Evolutionary conservation across 768 basidiomycete genomes (phyloP).

Genomic region (Harrya chromipes): DNA sequence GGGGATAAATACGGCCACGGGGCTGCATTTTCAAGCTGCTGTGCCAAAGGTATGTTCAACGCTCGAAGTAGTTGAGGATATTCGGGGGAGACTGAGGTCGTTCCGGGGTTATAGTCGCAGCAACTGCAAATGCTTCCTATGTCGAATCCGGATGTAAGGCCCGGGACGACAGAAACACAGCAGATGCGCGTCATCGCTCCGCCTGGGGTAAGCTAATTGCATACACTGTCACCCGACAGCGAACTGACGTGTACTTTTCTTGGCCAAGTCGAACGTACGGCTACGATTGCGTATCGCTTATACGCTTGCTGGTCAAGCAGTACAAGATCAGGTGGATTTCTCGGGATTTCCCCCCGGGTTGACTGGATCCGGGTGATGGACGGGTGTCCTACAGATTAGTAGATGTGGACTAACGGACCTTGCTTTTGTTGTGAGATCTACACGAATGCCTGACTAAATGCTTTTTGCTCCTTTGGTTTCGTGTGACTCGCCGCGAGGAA

Average conservation of each 20-base stretch:
- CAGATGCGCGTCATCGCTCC: slow-evolving; percentile 93
- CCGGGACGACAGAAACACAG: slow-evolving; percentile 86
- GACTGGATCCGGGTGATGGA: slow-evolving; percentile 43
- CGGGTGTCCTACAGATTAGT: slow-evolving; percentile 7
- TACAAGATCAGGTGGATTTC: slow-evolving; percentile 96
- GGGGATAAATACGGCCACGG: slow-evolving; percentile 49
- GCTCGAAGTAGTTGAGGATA: background rate
- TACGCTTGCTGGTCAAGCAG: slow-evolving; percentile 57
- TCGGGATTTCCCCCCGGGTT: slow-evolving; percentile 79
- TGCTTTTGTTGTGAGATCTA: slow-evolving; percentile 23
- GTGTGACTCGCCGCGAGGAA: background rate
- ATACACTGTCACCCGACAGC: background rate
- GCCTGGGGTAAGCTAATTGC: slow-evolving; percentile 58
- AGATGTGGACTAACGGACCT: slow-evolving; percentile 12
- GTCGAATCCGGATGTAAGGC: slow-evolving; percentile 77
- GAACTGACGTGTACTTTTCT: slow-evolving; percentile 4
- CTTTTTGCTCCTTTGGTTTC: background rate
- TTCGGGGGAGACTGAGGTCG: background rate
- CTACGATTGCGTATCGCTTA: slow-evolving; percentile 84
- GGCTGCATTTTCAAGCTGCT: slow-evolving; percentile 93
- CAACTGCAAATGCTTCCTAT: slow-evolving; percentile 98
- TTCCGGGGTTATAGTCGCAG: slow-evolving; percentile 63
- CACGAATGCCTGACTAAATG: slow-evolving; percentile 4
- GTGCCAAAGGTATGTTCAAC: slow-evolving; percentile 75
- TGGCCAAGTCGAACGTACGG: slow-evolving; percentile 68